Conservation (phyloP, 2,329 filamentous ascomycete genomes). For the Fusarium stilboides region DNA sequence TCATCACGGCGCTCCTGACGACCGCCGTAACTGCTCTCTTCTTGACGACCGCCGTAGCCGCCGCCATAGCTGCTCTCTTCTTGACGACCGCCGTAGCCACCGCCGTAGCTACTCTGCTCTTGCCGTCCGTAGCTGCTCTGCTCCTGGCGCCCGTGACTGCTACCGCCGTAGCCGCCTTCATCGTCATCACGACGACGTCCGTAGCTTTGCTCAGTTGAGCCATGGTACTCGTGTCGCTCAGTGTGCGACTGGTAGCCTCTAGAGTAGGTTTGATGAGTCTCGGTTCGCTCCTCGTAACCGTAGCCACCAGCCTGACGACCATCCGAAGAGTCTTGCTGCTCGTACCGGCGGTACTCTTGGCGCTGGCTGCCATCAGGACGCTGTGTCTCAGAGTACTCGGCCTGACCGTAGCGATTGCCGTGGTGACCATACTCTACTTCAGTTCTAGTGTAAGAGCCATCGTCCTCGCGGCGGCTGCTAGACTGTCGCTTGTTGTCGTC, state of each 20-base stretch:
- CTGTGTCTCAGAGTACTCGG: constrained; percentile 71
- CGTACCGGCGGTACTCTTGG: constrained; percentile 74
- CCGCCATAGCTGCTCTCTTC: constrained; percentile 21
- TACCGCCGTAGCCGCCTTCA: constrained; percentile 39
- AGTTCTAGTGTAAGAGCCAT: constrained; percentile 74
- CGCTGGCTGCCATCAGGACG: constrained; percentile 70
- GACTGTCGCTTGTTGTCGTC: constrained; percentile 69
- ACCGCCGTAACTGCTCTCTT: constrained; percentile 33
- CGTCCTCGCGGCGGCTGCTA: constrained; percentile 67
- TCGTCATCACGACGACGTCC: constrained; percentile 47
- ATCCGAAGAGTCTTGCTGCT: constrained; percentile 65
- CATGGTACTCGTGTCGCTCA: constrained; percentile 65
- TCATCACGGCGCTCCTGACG: constrained; percentile 19
- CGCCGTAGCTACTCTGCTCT: constrained; percentile 36
- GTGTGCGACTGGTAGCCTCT: constrained; percentile 70
- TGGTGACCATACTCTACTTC: constrained; percentile 74
- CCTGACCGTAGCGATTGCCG: constrained; percentile 71
- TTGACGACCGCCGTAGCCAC: constrained; percentile 27
- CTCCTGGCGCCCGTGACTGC: constrained; percentile 27
- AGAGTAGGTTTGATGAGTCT: constrained; percentile 66
- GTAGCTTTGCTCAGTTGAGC: constrained; percentile 53
- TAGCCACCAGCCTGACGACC: constrained; percentile 62
- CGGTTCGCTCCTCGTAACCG: constrained; percentile 71
- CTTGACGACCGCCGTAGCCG: no score
- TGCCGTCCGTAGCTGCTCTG: constrained; percentile 21